phyloP scores from a whole-genome alignment of 129 eudicot species.

The Rutidosis leptorrhynchoides region DNA sequence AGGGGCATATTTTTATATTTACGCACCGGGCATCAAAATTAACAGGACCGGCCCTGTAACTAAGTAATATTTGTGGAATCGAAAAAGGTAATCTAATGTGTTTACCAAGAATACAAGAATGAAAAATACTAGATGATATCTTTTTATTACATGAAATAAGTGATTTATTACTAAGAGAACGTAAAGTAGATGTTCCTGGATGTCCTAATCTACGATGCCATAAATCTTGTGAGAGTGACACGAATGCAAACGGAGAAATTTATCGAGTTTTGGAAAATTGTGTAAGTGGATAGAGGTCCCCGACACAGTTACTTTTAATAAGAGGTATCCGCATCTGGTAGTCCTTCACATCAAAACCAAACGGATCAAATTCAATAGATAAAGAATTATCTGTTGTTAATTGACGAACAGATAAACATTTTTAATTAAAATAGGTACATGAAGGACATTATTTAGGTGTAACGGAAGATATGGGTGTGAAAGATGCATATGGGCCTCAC shows the following conservation, averaged over 20 bases:
- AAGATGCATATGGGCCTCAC: not conserved
- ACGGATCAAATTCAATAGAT: not conserved
- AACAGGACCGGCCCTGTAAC: no score
- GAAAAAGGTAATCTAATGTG: no score
- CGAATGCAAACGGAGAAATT: no score
- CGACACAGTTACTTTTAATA: not conserved
- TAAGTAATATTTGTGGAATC: no score
- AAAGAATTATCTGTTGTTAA: not conserved
- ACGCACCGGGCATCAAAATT: no score
- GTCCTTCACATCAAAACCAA: conserved; percentile 14
- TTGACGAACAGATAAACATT: not conserved
- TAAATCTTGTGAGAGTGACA: no score
- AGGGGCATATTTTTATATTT: no score
- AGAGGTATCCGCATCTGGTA: not conserved
- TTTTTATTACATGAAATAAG: not conserved
- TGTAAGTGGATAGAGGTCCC: no score
- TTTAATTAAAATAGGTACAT: not conserved
- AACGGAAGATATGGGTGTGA: not conserved
- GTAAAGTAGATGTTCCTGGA: no score
- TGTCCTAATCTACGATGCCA: no score
- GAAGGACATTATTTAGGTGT: not conserved
- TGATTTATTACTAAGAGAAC: not conserved
- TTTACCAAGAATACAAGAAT: not conserved
- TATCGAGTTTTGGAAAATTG: no score
- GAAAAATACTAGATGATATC: not conserved